A percentile compares a stretch with the other conserved stretches of the same genome.
Evolutionary conservation across 1,139 yeast genomes (phyloP).

Genomic region (Pichia inconspicua): DNA sequence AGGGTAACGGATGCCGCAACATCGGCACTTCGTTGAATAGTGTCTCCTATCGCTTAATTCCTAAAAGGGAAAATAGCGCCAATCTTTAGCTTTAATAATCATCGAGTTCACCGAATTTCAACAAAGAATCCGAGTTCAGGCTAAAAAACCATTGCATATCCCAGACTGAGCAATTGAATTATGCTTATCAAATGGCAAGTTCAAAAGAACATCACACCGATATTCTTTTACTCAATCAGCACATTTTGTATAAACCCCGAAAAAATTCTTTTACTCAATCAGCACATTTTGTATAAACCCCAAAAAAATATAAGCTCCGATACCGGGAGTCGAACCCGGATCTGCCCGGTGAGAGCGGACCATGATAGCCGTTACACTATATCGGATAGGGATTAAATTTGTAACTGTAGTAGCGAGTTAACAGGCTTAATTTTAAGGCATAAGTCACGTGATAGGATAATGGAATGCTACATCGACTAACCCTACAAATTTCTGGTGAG

Average conservation of each 20-base stretch:
- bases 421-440: background rate
- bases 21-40: background rate
- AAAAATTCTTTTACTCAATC: conserved; percentile 17
- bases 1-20: background rate
- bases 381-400: conserved; percentile 38
- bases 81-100: background rate
- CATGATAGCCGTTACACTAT: conserved; percentile 26
- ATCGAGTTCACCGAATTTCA: too few relatives aligned
- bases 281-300: too few relatives aligned
- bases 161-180: too few relatives aligned
- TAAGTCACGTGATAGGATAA: background rate
- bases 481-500: too few relatives aligned
- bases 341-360: conserved; percentile 33
- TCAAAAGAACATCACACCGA: too few relatives aligned
- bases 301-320: conserved; percentile 39
- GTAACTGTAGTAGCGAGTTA: too few relatives aligned
- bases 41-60: conserved; percentile 3
- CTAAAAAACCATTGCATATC: too few relatives aligned
- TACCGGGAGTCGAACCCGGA: conserved; percentile 73
- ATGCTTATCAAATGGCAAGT: too few relatives aligned
- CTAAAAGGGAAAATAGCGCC: conserved; percentile 7
- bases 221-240: too few relatives aligned
- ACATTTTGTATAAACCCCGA: background rate
- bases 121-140: too few relatives aligned
- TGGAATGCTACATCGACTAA: too few relatives aligned